These are phyloP conservation scores for Diddensiella transvaalensis DNA, from an alignment of 805 yeast genomes.

Conservation along the genomic window DNA sequence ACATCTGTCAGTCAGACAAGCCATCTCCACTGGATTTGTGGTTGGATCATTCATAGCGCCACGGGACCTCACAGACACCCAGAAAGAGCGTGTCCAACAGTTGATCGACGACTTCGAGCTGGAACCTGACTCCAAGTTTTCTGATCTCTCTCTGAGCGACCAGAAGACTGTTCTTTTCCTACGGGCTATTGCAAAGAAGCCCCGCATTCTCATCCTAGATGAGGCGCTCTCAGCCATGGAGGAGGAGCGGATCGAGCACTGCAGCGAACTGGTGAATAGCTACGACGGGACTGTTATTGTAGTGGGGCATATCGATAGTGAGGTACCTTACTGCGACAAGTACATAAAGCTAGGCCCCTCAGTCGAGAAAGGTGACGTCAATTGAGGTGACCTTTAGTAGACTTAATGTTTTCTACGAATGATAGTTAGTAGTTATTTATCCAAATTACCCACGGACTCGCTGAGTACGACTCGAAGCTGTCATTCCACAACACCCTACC, in stretches of 20 bases:
- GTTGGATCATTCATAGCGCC: conserved; percentile 64
- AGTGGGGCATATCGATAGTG: conserved; percentile 81
- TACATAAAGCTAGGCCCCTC: conserved; percentile 34
- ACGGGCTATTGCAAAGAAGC: conserved; percentile 73
- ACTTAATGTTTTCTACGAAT: no score
- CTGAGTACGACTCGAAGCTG: no score
- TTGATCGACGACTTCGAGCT: conserved; percentile 49
- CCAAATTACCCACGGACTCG: no score
- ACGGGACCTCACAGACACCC: conserved; percentile 36
- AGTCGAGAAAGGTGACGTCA: background rate
- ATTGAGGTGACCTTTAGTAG: no score
- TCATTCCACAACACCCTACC: no score
- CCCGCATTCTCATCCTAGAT: conserved; percentile 75
- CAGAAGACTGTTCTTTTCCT: conserved; percentile 77
- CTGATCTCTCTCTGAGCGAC: conserved; percentile 57
- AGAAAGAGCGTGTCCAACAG: conserved; percentile 40
- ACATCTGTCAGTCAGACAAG: conserved; percentile 48
- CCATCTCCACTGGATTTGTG: conserved; percentile 69
- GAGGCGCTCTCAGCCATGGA: conserved; percentile 94
- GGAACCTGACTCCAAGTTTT: conserved; percentile 43
- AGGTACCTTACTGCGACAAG: conserved; percentile 68
- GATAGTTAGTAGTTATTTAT: no score
- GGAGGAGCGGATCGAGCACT: conserved; percentile 51
- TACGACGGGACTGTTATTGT: conserved; percentile 65
- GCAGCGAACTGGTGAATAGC: conserved; percentile 49